Evolutionary conservation across 2,329 filamentous ascomycete genomes (phyloP), one percentile per base, ranked within the genome.

Genomic region (Sordariomycetes sp.): DNA sequence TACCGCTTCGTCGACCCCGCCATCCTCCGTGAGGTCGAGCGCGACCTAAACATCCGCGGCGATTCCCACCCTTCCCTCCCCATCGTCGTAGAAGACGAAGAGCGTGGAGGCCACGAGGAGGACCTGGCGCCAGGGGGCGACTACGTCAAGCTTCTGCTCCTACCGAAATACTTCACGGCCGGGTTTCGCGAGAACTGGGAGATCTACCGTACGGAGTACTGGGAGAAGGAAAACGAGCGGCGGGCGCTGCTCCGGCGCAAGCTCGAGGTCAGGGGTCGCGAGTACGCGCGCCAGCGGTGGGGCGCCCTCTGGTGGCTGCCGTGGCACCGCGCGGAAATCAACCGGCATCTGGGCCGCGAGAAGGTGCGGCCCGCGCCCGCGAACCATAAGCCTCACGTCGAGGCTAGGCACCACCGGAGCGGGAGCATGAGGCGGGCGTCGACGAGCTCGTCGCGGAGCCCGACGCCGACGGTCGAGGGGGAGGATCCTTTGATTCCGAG

Each of bases 181-280:
- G 90, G 89, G 53, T 99, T 99, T 66, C 81, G 94, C 22, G 91
- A 97, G 69, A 95, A 96, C 62, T 99, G 94, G 94, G 94, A 99
- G 66, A 78, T 92, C 17, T 99, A 95, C 70, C 81, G 94, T 56
- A 85, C 86, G 36, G 91, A 96, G 60, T 99, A 96, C 71, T 99
- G 94, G 94, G 92, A 96, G 64, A 85, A 85, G 60, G 94, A 99
- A 69, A 99, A 99, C 66, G 90, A 95, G 69, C 85, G 92, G 2
- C 84, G 94, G 13, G 81, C 86, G 2, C 73, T 87, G 58, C 74
- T 96, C 25, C 80, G 89, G 50, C 67, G 78, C 51, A 87, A 87
- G 66, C 74, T 96, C 54, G 81, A 84, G 61, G 79, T 83, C 55
- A 79, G 81, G 35, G 85, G 91, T 63, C 77, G 79, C 20, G 82